These are phyloP conservation scores for Cucurbita maxima DNA, from an alignment of 306 rosid species.

Conservation along the genomic window DNA sequence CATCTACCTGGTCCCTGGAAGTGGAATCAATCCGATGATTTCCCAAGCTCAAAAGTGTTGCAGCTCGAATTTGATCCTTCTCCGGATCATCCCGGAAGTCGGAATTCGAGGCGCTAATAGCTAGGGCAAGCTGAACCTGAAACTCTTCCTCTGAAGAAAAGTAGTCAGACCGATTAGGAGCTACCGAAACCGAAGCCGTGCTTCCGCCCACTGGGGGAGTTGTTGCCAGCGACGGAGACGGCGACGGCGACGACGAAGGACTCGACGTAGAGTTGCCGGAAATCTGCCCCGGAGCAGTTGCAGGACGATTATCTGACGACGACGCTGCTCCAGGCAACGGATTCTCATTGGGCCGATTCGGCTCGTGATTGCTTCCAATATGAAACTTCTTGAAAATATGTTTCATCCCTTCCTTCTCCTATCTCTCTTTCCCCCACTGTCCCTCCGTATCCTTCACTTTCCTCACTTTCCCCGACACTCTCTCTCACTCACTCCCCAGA, in stretches of 20 bases:
- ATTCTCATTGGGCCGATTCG: constrained; percentile 53
- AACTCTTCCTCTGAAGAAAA: constrained; percentile 90
- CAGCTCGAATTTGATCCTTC: constrained; percentile 88
- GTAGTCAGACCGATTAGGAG: constrained; percentile 41
- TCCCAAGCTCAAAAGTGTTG: constrained; percentile 73
- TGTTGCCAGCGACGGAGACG: constrained; percentile 1
- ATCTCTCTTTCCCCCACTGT: not conserved
- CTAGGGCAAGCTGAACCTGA: constrained; percentile 95
- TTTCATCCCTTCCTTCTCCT: constrained; percentile 35
- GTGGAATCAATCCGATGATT: constrained; percentile 34
- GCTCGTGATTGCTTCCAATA: constrained; percentile 66
- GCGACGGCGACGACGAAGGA: constrained; percentile 33
- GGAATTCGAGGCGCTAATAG: constrained; percentile 95
- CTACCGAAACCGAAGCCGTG: constrained; percentile 4
- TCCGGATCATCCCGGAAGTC: constrained; percentile 70
- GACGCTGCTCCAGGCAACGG: constrained; percentile 24
- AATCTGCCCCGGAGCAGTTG: constrained; percentile 9
- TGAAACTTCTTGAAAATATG: constrained; percentile 99
- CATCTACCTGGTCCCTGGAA: constrained; percentile 30
- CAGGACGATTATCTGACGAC: constrained; percentile 29
- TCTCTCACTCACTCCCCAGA: not conserved
- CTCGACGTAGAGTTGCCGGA: constrained; percentile 26
- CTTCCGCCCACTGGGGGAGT: constrained; percentile 3
- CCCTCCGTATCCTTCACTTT: not conserved
- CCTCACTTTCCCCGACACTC: not conserved